These are phyloP conservation scores for Apiosordaria backusii DNA, from an alignment of 495 filamentous ascomycete genomes.

Conservation along the genomic window DNA sequence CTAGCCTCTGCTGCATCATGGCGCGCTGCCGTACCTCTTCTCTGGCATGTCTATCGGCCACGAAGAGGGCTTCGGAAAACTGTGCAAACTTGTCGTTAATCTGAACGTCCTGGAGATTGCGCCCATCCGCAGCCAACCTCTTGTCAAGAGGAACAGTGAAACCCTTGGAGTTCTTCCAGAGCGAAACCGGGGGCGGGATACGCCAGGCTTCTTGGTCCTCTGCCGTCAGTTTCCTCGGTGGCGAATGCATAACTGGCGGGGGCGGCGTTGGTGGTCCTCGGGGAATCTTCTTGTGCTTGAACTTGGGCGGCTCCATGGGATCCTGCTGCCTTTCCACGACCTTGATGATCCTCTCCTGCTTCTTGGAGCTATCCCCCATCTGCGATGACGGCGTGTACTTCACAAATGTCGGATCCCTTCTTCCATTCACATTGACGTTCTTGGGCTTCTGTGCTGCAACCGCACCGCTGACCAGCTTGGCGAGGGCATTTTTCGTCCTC, in stretches of 20 bases:
- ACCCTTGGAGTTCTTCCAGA: constrained; percentile 99
- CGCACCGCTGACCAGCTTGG: constrained; percentile 75
- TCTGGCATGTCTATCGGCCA: constrained; percentile 88
- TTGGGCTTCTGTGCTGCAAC: constrained; percentile 94
- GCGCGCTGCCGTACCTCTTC: constrained; percentile 93
- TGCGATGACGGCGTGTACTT: constrained; percentile 94
- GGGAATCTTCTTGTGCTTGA: constrained; percentile 98
- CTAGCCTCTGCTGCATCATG: constrained; percentile 92
- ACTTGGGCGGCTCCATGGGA: constrained; percentile 97
- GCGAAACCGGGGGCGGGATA: constrained; percentile 86
- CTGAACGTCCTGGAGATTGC: constrained; percentile 87
- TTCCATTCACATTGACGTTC: constrained; percentile 72
- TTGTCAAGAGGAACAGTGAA: constrained; percentile 97
- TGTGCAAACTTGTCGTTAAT: constrained; percentile 99
- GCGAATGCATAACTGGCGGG: constrained; percentile 92
- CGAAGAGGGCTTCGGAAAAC: constrained; percentile 90
- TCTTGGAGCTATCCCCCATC: constrained; percentile 85
- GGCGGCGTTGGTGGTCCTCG: constrained; percentile 90
- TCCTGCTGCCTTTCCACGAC: constrained; percentile 89
- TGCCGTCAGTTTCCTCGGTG: constrained; percentile 89
- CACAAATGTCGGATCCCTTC: constrained; percentile 87
- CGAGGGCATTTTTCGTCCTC: constrained; percentile 81
- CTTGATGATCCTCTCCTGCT: constrained; percentile 97
- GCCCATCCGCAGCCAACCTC: constrained; percentile 90
- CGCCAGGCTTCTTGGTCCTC: constrained; percentile 97